Conservation (phyloP, 805 yeast genomes). For the Yamadazyma insecticola region DNA sequence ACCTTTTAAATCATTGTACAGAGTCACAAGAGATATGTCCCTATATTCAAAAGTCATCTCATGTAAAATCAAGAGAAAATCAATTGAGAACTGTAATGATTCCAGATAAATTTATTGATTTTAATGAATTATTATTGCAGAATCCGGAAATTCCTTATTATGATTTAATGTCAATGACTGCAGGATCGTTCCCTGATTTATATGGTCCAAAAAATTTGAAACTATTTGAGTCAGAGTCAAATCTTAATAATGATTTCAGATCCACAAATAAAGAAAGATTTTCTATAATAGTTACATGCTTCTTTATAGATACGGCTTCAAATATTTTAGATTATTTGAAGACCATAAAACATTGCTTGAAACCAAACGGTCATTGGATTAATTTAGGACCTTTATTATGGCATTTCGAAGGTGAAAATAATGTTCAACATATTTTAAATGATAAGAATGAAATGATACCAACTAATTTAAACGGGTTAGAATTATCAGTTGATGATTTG, state of each 20-base stretch:
- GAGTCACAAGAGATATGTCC: constrained; percentile 45
- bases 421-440: constrained; percentile 15
- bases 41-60: constrained; percentile 48
- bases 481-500: constrained; percentile 54
- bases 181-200: constrained; percentile 68
- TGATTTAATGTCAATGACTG: constrained; percentile 63
- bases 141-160: constrained; percentile 39
- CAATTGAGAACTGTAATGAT: constrained; percentile 48
- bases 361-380: constrained; percentile 50
- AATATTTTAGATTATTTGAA: constrained; percentile 55
- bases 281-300: constrained; percentile 50
- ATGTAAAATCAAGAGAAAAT: constrained; percentile 38
- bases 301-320: constrained; percentile 60
- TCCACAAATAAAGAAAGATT: constrained; percentile 30
- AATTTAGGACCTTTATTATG: constrained; percentile 68
- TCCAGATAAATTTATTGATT: constrained; percentile 43
- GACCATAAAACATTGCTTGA: constrained; percentile 43
- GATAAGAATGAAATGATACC: constrained; percentile 23
- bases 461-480: constrained; percentile 50
- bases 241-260: constrained; percentile 35
- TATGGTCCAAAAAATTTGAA: constrained; percentile 48
- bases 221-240: constrained; percentile 25
- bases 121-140: no score
- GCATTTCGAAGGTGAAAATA: constrained; percentile 60
- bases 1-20: constrained; percentile 44